These are phyloP conservation scores for Sporothrix variecibatus DNA, from an alignment of 2,329 filamentous ascomycete genomes.

Conservation along the genomic window DNA sequence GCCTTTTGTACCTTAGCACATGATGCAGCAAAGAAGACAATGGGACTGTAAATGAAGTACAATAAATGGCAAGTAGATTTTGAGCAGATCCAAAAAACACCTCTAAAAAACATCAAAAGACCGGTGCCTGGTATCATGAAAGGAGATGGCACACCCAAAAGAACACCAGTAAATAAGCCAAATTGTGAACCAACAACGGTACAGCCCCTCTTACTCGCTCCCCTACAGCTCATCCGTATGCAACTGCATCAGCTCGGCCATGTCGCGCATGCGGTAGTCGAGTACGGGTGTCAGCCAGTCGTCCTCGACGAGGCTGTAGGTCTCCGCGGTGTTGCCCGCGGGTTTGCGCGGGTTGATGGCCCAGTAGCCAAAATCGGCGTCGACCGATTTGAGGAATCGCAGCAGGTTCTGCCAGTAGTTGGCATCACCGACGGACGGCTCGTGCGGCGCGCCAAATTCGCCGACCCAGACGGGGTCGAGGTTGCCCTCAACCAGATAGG, in stretches of 20 bases:
- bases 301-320: constrained; percentile 62
- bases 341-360: constrained; percentile 68
- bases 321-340: constrained; percentile 56
- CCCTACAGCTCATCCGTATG: constrained; percentile 12
- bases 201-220: too few species aligned
- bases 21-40: background rate
- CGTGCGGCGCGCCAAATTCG: constrained; percentile 62
- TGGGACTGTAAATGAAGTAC: background rate
- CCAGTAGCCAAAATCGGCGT: constrained; percentile 71
- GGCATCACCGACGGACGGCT: constrained; percentile 56
- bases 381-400: constrained; percentile 57
- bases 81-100: background rate
- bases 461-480: constrained; percentile 68
- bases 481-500: constrained; percentile 59
- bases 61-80: background rate
- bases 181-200: background rate
- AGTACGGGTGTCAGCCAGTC: constrained; percentile 65
- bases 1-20: background rate
- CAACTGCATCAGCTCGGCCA: constrained; percentile 49
- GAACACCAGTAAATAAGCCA: background rate
- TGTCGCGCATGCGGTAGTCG: constrained; percentile 64
- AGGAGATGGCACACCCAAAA: constrained; percentile 16
- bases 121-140: constrained; percentile 25
- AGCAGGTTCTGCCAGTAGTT: constrained; percentile 69
- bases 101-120: background rate